These are phyloP conservation scores for Russula ochroleuca DNA, from an alignment of 768 basidiomycete genomes.

Conservation along the genomic window DNA sequence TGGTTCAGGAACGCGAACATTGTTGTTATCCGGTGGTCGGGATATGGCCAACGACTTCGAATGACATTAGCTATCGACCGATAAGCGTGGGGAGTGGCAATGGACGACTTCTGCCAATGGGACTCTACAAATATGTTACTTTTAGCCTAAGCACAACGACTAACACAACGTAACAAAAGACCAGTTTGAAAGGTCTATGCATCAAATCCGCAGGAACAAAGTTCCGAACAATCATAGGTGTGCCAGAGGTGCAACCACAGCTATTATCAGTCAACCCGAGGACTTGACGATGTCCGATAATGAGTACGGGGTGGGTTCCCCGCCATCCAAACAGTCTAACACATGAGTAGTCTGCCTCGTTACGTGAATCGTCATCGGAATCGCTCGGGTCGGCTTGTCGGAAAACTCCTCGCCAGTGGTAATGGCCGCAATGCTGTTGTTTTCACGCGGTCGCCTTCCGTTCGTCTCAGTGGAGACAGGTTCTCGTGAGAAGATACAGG, in stretches of 20 bases:
- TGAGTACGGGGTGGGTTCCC: not conserved
- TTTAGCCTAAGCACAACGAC: too few relatives aligned
- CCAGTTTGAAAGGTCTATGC: not conserved
- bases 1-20: too few relatives aligned
- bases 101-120: too few relatives aligned
- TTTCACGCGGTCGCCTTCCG: not conserved
- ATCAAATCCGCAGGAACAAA: not conserved
- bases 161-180: too few relatives aligned
- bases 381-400: not conserved
- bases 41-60: too few relatives aligned
- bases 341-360: not conserved
- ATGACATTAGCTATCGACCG: too few relatives aligned
- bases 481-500: not conserved
- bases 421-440: not conserved
- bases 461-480: not conserved
- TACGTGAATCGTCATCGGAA: not conserved
- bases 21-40: too few relatives aligned
- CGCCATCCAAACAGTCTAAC: not conserved
- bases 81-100: too few relatives aligned
- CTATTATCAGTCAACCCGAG: not conserved
- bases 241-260: not conserved
- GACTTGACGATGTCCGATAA: not conserved
- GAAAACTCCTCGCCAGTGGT: not conserved
- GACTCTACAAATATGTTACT: too few relatives aligned
- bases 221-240: not conserved